Conservation (phyloP, 805 yeast species). For the Maudiozyma turicensis region DNA sequence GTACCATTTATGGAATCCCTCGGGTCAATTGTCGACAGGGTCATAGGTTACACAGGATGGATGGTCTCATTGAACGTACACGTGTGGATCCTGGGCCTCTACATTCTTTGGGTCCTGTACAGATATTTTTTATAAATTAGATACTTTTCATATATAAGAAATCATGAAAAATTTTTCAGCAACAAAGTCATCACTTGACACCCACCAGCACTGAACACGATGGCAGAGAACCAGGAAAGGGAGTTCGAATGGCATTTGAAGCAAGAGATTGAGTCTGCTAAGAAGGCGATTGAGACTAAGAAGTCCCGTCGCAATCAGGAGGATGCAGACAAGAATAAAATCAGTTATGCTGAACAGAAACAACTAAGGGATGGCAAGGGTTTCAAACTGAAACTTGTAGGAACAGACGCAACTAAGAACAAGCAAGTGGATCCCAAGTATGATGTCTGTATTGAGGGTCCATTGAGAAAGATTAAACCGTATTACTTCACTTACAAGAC, state of each 20-base stretch:
- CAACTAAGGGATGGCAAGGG: constrained; percentile 19
- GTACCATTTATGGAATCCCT: not conserved
- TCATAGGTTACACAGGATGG: constrained; percentile 25
- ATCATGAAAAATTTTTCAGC: not conserved
- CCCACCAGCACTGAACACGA: not conserved
- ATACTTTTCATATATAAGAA: not conserved
- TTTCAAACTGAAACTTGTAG: constrained; percentile 19
- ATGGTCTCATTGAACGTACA: not conserved
- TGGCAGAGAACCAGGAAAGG: not conserved
- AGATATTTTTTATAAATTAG: not conserved
- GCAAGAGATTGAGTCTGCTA: constrained; percentile 1
- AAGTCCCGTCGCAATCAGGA: constrained; percentile 1
- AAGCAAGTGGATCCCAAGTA: constrained; percentile 55
- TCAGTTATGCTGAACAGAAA: not conserved
- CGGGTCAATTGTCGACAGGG: constrained; percentile 8
- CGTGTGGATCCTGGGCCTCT: not conserved
- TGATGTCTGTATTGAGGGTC: constrained; percentile 45
- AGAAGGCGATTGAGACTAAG: constrained; percentile 5
- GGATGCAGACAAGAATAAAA: constrained; percentile 1
- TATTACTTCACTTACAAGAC: constrained; percentile 86
- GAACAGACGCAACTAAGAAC: constrained; percentile 28
- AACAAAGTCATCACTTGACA: not conserved
- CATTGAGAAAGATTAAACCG: constrained; percentile 67
- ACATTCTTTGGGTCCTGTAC: not conserved
- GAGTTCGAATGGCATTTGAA: not conserved